phyloP scores from a whole-genome alignment of 2,329 filamentous ascomycete species.

The Epichloe uncinata region DNA sequence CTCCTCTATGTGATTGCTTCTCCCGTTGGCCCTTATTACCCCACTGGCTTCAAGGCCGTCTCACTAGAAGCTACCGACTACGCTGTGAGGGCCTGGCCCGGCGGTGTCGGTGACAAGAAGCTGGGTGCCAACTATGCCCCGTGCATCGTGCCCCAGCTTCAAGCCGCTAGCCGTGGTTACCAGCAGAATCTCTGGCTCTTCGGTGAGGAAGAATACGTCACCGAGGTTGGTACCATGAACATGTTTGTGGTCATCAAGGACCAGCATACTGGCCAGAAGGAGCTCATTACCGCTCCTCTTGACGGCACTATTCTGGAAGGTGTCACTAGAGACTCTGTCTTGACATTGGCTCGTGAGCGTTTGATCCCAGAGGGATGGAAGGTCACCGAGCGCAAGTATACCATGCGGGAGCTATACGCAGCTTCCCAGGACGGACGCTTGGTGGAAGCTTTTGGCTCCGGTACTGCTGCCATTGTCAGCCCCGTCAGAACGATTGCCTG shows the following conservation, averaged over 20 bases:
- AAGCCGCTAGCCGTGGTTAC: slow-evolving; percentile 82
- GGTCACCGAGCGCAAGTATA: slow-evolving; percentile 78
- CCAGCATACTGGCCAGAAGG: slow-evolving; percentile 78
- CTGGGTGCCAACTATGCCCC: slow-evolving; percentile 98
- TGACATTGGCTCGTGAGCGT: slow-evolving; percentile 73
- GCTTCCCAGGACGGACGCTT: slow-evolving; percentile 74
- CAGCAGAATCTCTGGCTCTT: slow-evolving; percentile 99
- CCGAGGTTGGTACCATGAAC: slow-evolving; percentile 98
- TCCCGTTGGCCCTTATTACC: slow-evolving; percentile 95
- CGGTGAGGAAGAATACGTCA: slow-evolving; percentile 87
- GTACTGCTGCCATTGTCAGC: slow-evolving; percentile 87
- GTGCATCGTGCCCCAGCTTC: slow-evolving; percentile 89
- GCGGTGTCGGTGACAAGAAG: slow-evolving; percentile 96
- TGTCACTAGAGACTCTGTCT: slow-evolving; percentile 82
- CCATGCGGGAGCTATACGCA: slow-evolving; percentile 73
- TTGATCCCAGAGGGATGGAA: slow-evolving; percentile 79
- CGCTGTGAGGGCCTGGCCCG: slow-evolving; percentile 93
- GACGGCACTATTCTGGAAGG: slow-evolving; percentile 95
- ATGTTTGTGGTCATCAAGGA: slow-evolving; percentile 80
- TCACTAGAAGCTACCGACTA: slow-evolving; percentile 93
- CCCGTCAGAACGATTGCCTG: slow-evolving; percentile 84
- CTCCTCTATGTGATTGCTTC: slow-evolving; percentile 92
- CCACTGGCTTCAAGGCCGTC: slow-evolving; percentile 94
- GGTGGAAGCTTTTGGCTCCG: slow-evolving; percentile 85
- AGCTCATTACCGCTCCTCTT: slow-evolving; percentile 86